Conservation (phyloP, 768 basidiomycete genomes). For the Tulasnella sp. region DNA sequence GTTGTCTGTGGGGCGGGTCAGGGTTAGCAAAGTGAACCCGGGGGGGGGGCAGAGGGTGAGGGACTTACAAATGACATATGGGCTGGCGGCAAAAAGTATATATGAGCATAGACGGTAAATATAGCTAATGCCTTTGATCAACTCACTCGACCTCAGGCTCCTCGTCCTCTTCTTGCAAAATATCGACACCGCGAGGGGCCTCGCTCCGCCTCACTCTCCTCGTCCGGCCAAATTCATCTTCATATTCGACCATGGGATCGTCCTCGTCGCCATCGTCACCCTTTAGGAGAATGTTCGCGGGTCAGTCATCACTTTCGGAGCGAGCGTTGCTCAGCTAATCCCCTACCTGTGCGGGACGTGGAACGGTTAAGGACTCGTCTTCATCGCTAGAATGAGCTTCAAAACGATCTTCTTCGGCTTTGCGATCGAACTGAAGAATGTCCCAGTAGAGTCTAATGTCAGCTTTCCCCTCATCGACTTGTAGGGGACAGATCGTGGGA, state of each 20-base stretch:
- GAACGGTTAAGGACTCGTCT: conserved; percentile 62
- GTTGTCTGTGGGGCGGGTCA: conserved; percentile 45
- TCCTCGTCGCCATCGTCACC: conserved; percentile 27
- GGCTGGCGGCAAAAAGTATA: conserved; percentile 35
- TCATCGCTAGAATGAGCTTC: conserved; percentile 16
- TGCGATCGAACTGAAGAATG: conserved; percentile 54
- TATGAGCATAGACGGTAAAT: conserved; percentile 7
- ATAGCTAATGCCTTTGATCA: not conserved
- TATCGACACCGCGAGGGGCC: conserved; percentile 59
- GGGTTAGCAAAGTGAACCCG: not conserved
- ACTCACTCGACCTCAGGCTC: conserved; percentile 33
- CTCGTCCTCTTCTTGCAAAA: conserved; percentile 22
- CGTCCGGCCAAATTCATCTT: conserved; percentile 79
- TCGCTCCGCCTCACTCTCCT: conserved; percentile 64
- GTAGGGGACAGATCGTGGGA: conserved; percentile 17
- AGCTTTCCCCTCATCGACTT: not conserved
- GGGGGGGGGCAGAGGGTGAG: conserved; percentile 14
- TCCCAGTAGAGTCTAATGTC: not conserved
- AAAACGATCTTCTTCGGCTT: conserved; percentile 25
- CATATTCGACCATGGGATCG: conserved; percentile 76
- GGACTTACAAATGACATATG: conserved; percentile 45
- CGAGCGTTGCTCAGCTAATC: conserved; percentile 28
- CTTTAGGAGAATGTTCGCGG: not conserved
- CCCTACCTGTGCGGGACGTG: conserved; percentile 37
- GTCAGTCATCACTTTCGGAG: conserved; percentile 34